These are phyloP conservation scores for Raphanus sativus DNA, from an alignment of 345 rosid species.

Conservation along the genomic window DNA sequence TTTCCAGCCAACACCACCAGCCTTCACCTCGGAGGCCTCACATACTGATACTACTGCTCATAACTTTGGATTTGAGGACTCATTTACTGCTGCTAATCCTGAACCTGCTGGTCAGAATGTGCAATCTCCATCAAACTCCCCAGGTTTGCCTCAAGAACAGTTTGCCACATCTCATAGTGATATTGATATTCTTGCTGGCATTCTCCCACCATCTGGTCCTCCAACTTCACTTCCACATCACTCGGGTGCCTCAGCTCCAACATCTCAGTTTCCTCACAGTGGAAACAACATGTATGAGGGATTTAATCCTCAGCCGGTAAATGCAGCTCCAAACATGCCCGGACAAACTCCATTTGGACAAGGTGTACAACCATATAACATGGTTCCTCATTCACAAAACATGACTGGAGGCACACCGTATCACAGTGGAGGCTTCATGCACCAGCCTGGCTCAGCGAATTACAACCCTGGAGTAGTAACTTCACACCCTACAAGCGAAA, in stretches of 20 bases:
- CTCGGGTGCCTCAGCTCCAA: conserved; percentile 45
- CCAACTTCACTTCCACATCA: conserved; percentile 43
- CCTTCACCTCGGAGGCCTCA: conserved; percentile 48
- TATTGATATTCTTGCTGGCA: conserved; percentile 84
- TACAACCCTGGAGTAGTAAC: conserved; percentile 37
- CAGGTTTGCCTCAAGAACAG: conserved; percentile 54
- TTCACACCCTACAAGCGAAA: conserved; percentile 43
- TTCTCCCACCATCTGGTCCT: conserved; percentile 81
- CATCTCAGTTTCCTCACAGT: conserved; percentile 46
- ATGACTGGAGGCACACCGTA: conserved; percentile 33
- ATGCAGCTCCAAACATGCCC: conserved; percentile 24
- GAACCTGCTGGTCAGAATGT: conserved; percentile 35
- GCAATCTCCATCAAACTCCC: conserved; percentile 47
- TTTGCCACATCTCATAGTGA: conserved; percentile 50
- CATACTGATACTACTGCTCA: conserved; percentile 38
- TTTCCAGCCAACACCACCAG: conserved; percentile 41
- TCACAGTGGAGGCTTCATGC: conserved; percentile 44
- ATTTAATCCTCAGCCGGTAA: conserved; percentile 35
- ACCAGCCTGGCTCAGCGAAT: conserved; percentile 44
- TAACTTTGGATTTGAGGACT: conserved; percentile 51
- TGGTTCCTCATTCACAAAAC: conserved; percentile 40
- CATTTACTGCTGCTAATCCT: conserved; percentile 56
- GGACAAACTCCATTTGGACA: conserved; percentile 49
- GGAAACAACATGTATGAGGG: conserved; percentile 38
- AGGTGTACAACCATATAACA: conserved; percentile 38